These are phyloP conservation scores for Gigaspora rosea DNA, from an alignment of 192 early-diverging fungal genomes.

Conservation along the genomic window DNA sequence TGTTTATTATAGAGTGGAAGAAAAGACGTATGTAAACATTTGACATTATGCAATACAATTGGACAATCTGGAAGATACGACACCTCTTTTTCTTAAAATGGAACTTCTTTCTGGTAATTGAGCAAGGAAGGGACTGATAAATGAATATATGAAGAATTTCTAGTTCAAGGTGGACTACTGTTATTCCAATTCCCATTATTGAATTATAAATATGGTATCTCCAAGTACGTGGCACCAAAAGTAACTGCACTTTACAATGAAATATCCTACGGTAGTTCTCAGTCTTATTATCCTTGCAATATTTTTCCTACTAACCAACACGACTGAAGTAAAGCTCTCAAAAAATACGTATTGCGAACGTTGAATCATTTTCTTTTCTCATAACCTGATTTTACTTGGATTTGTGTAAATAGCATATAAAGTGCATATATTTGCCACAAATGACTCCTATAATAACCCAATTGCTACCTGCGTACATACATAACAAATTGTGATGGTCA, in stretches of 20 bases:
- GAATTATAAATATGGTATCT: constrained; percentile 5
- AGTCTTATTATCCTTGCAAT: too few species aligned
- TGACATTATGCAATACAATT: constrained; percentile 4
- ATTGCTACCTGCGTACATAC: constrained; percentile 17
- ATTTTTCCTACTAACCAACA: too few species aligned
- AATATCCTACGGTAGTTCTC: too few species aligned
- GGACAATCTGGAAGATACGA: constrained; percentile 1
- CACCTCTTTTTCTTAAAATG: not conserved
- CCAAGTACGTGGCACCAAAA: constrained; percentile 5
- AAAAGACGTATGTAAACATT: not conserved
- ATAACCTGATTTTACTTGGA: too few species aligned
- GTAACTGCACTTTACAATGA: too few species aligned
- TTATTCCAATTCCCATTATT: constrained; percentile 11
- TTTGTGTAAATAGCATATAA: too few species aligned
- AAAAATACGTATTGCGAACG: constrained; percentile 17
- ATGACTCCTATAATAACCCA: not conserved
- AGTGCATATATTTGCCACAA: too few species aligned
- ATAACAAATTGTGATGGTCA: constrained; percentile 15
- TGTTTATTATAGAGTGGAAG: too few species aligned
- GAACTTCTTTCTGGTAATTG: not conserved
- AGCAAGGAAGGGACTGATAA: constrained; percentile 7
- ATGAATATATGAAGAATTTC: not conserved
- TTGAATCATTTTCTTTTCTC: constrained; percentile 15
- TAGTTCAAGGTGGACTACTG: not conserved
- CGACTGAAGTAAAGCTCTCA: not conserved